Evolutionary conservation across 73 alveolate species (phyloP), one percentile per base, ranked within the genome.

Genomic region (Paramecium primaurelia): DNA sequence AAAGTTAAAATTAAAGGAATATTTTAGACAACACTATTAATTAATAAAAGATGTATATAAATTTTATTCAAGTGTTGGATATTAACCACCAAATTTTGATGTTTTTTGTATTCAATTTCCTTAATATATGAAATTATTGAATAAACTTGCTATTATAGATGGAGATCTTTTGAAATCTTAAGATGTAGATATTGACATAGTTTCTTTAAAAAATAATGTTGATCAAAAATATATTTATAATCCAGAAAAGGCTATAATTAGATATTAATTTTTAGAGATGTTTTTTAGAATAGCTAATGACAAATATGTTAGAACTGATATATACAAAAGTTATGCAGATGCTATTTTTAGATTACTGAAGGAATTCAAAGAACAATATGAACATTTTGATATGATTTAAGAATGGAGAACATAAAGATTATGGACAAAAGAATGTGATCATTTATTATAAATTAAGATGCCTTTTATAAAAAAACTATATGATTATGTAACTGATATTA

Each of bases 371-470:
- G 11, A 92, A 14, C 77, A 93, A 8, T 26, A 34, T 10, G 86
- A 77, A 12, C 59, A 6, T 3, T 40, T 64, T 4, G 71, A 89
- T 25, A 85, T 71, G 9, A 49, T 92, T 22, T 92, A 86, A 69
- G 18, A 45, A 42, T 95, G 98, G 97, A 91, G 98, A 25, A 45
- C 28, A 34, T 20, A 30, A n/a, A 40, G 94, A 42, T 83, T 94
- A 26, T 96, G 96, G 95, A 89, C 92, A 10, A 97, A 93, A 47
- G 92, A 93, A 40, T 47, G 92, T 8, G 97, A 91, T 86, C 30
- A 58, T 1, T 68, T 87, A 20, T 71, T 95, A 7, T 77, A 88
- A 59, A 51, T 93, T 7, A 86, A 94, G 60, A 18, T 25, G 54
- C 90, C 92, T 1, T 88, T 92, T 30, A 22, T 95, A 2, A 92